Evolutionary conservation across 2,329 filamentous ascomycete genomes (phyloP).

Genomic region (Clonostachys chloroleuca): DNA sequence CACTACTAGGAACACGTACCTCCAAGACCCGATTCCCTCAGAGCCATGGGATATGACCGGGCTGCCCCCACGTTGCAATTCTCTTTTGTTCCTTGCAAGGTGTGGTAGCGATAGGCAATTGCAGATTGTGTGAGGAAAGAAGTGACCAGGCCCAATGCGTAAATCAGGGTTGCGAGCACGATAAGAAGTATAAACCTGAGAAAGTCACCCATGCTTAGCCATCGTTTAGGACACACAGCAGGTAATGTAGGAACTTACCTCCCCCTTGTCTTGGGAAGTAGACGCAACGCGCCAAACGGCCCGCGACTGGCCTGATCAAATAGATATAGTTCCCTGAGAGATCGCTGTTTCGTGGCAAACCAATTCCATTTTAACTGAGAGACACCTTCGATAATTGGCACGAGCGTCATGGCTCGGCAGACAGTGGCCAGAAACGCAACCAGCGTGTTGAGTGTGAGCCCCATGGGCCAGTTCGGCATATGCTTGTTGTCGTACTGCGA

Average conservation of each 20-base stretch:
- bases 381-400: constrained; percentile 15
- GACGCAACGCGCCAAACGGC: constrained; percentile 7
- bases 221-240: no score
- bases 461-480: constrained; percentile 10
- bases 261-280: constrained; percentile 2
- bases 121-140: constrained; percentile 8
- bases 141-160: constrained; percentile 5
- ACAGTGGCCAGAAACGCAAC: constrained; percentile 17
- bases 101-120: constrained; percentile 3
- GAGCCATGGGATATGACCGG: no score
- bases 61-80: neutral
- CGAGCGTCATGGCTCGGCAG: constrained; percentile 12
- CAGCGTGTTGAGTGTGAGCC: constrained; percentile 18
- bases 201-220: neutral
- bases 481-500: constrained; percentile 9
- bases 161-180: constrained; percentile 1
- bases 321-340: constrained; percentile 5
- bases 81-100: neutral
- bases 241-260: neutral
- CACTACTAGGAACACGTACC: no score
- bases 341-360: constrained; percentile 4
- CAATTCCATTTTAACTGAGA: constrained; percentile 12
- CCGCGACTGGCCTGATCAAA: constrained; percentile 11
- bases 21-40: no score
- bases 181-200: neutral